Conservation (phyloP, 139 green algal species). For the Cymbomonas tetramitiformis region DNA sequence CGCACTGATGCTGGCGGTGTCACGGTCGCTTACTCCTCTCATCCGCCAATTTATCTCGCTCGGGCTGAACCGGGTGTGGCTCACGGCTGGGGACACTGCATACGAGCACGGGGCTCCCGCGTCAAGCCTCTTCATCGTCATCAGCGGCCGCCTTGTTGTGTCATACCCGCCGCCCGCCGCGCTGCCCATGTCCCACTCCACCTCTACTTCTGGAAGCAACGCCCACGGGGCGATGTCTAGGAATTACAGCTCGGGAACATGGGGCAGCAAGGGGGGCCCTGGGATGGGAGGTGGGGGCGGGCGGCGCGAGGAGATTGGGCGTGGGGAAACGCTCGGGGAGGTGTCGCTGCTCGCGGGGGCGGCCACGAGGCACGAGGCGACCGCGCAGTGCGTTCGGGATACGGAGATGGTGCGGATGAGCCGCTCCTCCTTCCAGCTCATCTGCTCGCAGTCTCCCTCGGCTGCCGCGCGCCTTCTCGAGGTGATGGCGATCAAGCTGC, state of each 20-base stretch:
- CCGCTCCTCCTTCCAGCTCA: constrained; percentile 32
- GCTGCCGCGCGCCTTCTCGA: constrained; percentile 32
- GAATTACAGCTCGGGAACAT: too few species aligned
- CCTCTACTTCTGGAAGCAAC: too few species aligned
- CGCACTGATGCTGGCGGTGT: constrained; percentile 40
- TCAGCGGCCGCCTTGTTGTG: constrained; percentile 49
- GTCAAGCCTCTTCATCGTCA: constrained; percentile 55
- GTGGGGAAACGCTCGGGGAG: constrained; percentile 52
- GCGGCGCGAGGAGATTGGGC: constrained; percentile 30
- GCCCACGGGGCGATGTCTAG: too few species aligned
- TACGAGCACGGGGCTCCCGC: constrained; percentile 42
- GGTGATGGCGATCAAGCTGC: constrained; percentile 26
- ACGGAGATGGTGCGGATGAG: constrained; percentile 57
- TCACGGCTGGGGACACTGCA: constrained; percentile 41
- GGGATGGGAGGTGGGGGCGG: not conserved
- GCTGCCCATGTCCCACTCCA: not conserved
- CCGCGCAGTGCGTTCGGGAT: constrained; percentile 48
- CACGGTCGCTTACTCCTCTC: constrained; percentile 35
- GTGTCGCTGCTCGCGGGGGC: constrained; percentile 45
- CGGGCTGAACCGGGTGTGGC: constrained; percentile 60
- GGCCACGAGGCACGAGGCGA: constrained; percentile 49
- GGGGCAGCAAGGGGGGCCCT: not conserved
- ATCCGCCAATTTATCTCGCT: constrained; percentile 55
- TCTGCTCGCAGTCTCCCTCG: constrained; percentile 18
- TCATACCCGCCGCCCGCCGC: constrained; percentile 9